phyloP scores from a whole-genome alignment of 2,329 filamentous ascomycete genomes.

The Corynespora cassiicola region DNA sequence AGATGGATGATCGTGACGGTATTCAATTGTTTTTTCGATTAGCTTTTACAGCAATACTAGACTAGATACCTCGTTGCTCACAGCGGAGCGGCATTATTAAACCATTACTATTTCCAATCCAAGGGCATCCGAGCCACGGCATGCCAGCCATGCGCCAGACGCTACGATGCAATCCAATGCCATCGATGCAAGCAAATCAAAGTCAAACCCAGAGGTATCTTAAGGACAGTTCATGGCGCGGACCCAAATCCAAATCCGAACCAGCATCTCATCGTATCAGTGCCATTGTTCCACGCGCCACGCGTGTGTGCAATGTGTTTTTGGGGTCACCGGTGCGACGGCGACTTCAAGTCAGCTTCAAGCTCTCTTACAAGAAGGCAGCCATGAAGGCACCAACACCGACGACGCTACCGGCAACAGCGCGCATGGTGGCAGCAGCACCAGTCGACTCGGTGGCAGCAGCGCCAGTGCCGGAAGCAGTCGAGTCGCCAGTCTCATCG shows the following conservation, averaged over 20 bases:
- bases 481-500: not conserved
- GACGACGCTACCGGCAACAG: slow-evolving; percentile 35
- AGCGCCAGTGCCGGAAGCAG: slow-evolving; percentile 6
- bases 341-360: too few relatives aligned
- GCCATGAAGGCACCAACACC: slow-evolving; percentile 45
- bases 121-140: slow-evolving; percentile 21
- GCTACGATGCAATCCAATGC: too few relatives aligned
- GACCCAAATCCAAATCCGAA: too few relatives aligned
- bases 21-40: slow-evolving; percentile 1
- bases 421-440: slow-evolving; percentile 38
- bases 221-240: slow-evolving; percentile 39
- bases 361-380: slow-evolving; percentile 46
- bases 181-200: slow-evolving; percentile 24
- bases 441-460: slow-evolving; percentile 19
- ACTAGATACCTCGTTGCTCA: too few relatives aligned
- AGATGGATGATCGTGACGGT: not conserved
- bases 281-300: too few relatives aligned
- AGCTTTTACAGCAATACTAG: too few relatives aligned
- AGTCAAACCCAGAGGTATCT: slow-evolving; percentile 39
- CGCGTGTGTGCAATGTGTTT: too few relatives aligned
- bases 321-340: too few relatives aligned
- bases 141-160: slow-evolving; percentile 24
- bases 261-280: too few relatives aligned
- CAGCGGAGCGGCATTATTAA: too few relatives aligned
- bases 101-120: too few relatives aligned